These are phyloP conservation scores for Xylaria sp. DNA, from an alignment of 495 filamentous ascomycete genomes.

Conservation along the genomic window DNA sequence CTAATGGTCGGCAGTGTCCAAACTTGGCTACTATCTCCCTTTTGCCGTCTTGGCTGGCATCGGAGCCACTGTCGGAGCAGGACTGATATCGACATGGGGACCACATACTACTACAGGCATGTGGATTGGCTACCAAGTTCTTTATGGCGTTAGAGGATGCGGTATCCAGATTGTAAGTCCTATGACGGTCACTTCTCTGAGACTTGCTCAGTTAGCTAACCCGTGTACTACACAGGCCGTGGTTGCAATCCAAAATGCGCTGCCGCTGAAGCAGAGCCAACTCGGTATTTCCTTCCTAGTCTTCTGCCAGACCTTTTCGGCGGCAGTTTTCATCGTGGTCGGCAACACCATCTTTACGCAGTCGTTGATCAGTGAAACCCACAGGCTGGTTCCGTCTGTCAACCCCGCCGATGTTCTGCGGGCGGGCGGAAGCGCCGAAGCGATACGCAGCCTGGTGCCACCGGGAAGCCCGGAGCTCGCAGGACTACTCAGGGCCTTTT, in stretches of 20 bases:
- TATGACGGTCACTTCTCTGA: conserved; percentile 37
- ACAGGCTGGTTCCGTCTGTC: conserved; percentile 48
- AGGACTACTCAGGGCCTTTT: conserved; percentile 51
- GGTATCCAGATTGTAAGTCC: conserved; percentile 54
- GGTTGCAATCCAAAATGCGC: conserved; percentile 60
- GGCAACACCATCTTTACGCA: conserved; percentile 60
- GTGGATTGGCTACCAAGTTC: conserved; percentile 69
- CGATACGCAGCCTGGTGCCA: conserved; percentile 51
- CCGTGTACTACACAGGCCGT: conserved; percentile 39
- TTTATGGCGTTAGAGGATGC: conserved; percentile 59
- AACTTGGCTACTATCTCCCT: conserved; percentile 61
- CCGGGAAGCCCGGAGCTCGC: conserved; percentile 42
- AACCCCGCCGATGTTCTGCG: conserved; percentile 43
- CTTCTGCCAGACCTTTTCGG: conserved; percentile 61
- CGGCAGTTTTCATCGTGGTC: conserved; percentile 60
- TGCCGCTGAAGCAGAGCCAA: conserved; percentile 53
- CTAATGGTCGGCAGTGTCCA: conserved; percentile 38
- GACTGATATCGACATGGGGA: conserved; percentile 58
- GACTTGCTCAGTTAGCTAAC: conserved; percentile 40
- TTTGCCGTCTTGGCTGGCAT: conserved; percentile 58
- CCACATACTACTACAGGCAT: conserved; percentile 51
- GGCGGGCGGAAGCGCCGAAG: conserved; percentile 47
- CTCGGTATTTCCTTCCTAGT: conserved; percentile 59
- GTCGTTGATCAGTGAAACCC: conserved; percentile 44
- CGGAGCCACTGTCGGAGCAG: conserved; percentile 62